Evolutionary conservation across 768 basidiomycete genomes (phyloP).

Genomic region (Lentinula sp.): DNA sequence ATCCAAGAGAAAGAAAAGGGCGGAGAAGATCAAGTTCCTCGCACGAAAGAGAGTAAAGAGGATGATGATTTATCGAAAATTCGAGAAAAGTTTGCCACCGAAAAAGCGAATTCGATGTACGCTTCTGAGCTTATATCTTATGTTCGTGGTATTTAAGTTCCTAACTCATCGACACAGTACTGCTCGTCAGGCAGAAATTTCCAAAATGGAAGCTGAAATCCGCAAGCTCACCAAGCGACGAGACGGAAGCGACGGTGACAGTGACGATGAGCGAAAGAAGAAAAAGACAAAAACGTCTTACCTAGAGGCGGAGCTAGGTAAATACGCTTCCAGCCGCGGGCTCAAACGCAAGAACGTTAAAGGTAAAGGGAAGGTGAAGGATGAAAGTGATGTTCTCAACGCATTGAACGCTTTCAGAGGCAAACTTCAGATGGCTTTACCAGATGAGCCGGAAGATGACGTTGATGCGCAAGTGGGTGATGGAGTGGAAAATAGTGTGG

Average conservation of each 20-base stretch:
- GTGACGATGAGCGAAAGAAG: constrained; percentile 48
- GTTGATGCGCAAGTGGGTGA: constrained; percentile 11
- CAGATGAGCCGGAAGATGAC: constrained; percentile 20
- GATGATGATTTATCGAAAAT: constrained; percentile 61
- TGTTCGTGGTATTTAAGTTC: background rate
- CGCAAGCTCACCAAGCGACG: constrained; percentile 65
- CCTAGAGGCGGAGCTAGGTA: constrained; percentile 75
- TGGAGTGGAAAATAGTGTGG: constrained; percentile 17
- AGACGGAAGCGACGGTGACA: constrained; percentile 54
- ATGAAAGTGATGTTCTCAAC: constrained; percentile 68
- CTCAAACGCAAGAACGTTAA: constrained; percentile 45
- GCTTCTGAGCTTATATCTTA: constrained; percentile 11
- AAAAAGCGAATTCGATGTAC: constrained; percentile 60
- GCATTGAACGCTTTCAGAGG: constrained; percentile 66
- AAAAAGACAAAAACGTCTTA: constrained; percentile 66
- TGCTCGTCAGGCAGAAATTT: constrained; percentile 69
- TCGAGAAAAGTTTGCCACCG: constrained; percentile 67
- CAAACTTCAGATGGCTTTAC: constrained; percentile 48
- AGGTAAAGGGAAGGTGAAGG: constrained; percentile 31
- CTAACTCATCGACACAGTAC: constrained; percentile 29
- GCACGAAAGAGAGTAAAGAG: constrained; percentile 27
- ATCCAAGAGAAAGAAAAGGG: background rate
- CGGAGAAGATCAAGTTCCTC: constrained; percentile 3
- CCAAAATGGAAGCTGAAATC: constrained; percentile 85
- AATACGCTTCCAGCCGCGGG: constrained; percentile 66